Percentiles rank a stretch among this genome's conserved stretches.
phyloP scores from a whole-genome alignment of 1,139 yeast genomes.

The Pneumocystis oryctolagi region DNA sequence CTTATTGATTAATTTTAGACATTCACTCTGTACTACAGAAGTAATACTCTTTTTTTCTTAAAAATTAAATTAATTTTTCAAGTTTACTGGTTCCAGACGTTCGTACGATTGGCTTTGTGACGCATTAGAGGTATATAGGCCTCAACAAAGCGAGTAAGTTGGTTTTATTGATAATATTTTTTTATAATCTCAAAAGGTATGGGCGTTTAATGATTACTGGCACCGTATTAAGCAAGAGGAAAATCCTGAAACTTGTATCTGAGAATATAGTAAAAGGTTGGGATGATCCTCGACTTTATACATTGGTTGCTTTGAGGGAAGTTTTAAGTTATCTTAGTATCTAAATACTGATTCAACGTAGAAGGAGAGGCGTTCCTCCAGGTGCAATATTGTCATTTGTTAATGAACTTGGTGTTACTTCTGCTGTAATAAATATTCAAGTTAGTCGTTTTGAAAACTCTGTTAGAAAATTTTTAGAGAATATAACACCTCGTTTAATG shows the following conservation, averaged over 20 bases:
- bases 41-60: background rate
- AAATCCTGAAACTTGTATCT: constrained; percentile 80
- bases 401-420: constrained; percentile 92
- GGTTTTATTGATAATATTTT: background rate
- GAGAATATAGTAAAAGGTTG: constrained; percentile 78
- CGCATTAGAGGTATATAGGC: constrained; percentile 84
- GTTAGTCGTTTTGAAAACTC: constrained; percentile 78
- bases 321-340: background rate
- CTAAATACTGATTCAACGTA: constrained; percentile 17
- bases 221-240: constrained; percentile 85
- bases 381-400: constrained; percentile 90
- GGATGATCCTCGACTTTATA: constrained; percentile 96
- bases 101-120: constrained; percentile 98
- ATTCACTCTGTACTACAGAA: constrained; percentile 14
- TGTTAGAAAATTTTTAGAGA: constrained; percentile 74
- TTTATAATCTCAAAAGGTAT: constrained; percentile 27
- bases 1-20: constrained; percentile 1
- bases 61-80: constrained; percentile 41
- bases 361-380: constrained; percentile 98
- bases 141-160: constrained; percentile 73
- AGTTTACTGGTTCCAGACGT: constrained; percentile 80
- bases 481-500: constrained; percentile 88
- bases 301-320: constrained; percentile 61
- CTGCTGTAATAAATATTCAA: constrained; percentile 83
- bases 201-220: constrained; percentile 94